Evolutionary conservation across 371 early-diverging fungal genomes (phyloP).

Genomic region (Mortierella sp.): DNA sequence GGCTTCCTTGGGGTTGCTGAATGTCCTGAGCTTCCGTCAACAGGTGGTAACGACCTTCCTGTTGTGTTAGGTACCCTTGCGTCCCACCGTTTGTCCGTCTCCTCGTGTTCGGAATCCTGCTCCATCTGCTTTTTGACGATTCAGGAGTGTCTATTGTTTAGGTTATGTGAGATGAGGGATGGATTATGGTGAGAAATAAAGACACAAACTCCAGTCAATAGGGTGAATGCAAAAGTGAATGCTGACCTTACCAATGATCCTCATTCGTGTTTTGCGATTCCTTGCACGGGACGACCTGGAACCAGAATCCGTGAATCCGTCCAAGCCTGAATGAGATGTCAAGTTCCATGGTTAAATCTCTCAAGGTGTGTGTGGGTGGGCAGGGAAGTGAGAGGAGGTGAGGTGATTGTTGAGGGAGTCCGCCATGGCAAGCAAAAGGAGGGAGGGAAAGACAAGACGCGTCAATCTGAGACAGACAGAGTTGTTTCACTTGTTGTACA

Average conservation of each 20-base stretch:
- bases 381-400: not conserved
- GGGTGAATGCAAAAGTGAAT: not conserved
- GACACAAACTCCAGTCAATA: not conserved
- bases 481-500: too few relatives aligned
- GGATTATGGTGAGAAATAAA: not conserved
- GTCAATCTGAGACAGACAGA: too few relatives aligned
- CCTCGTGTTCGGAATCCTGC: not conserved
- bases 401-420: too few relatives aligned
- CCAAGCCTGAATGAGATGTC: not conserved
- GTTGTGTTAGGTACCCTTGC: too few relatives aligned
- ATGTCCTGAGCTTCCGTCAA: not conserved
- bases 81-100: not conserved
- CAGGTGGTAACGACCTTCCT: not conserved
- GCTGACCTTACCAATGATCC: not conserved
- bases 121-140: not conserved
- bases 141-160: not conserved
- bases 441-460: too few relatives aligned
- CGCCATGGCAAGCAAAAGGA: too few relatives aligned
- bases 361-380: not conserved
- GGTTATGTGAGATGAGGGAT: not conserved
- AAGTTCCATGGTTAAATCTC: not conserved
- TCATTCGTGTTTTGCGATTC: not conserved
- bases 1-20: not conserved
- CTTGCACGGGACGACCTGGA: not conserved
- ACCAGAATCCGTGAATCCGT: not conserved